These are phyloP conservation scores for Phylloporus scabripes DNA, from an alignment of 768 basidiomycete species.

Conservation along the genomic window DNA sequence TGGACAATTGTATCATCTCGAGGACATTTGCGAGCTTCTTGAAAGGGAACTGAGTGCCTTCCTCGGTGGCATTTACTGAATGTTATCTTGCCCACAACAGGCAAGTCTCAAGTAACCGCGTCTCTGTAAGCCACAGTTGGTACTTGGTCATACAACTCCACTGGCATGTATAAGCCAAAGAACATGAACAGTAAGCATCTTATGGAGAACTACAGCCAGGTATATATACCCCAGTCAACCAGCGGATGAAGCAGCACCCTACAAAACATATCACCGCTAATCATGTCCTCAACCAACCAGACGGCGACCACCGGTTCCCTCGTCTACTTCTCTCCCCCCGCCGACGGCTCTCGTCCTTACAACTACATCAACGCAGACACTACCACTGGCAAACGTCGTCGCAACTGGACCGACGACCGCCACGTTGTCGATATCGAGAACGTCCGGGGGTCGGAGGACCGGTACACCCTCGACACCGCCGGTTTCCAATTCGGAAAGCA, in stretches of 20 bases:
- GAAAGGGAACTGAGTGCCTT: no score
- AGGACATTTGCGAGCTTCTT: no score
- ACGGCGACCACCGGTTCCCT: constrained; percentile 16
- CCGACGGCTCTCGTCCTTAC: constrained; percentile 17
- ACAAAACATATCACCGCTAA: constrained; percentile 20
- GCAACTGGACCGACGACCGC: constrained; percentile 20
- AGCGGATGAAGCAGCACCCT: background rate
- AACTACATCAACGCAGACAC: constrained; percentile 15
- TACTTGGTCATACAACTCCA: background rate
- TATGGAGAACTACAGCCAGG: background rate
- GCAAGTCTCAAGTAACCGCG: background rate
- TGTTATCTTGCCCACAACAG: no score
- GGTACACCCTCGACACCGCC: constrained; percentile 29
- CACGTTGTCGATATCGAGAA: constrained; percentile 26
- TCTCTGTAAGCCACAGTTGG: background rate
- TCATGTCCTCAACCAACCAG: constrained; percentile 13
- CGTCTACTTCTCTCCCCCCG: constrained; percentile 15
- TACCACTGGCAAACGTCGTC: constrained; percentile 4
- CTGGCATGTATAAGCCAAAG: background rate
- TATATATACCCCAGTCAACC: background rate
- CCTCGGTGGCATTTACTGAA: no score
- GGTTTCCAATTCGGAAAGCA: constrained; percentile 33
- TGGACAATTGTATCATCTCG: no score
- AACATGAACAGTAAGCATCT: background rate
- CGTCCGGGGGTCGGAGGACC: constrained; percentile 30